Percentiles rank a stretch among this genome's conserved stretches.
Evolutionary conservation across 768 basidiomycete species (phyloP).

Genomic region (Naganishia randhawae): DNA sequence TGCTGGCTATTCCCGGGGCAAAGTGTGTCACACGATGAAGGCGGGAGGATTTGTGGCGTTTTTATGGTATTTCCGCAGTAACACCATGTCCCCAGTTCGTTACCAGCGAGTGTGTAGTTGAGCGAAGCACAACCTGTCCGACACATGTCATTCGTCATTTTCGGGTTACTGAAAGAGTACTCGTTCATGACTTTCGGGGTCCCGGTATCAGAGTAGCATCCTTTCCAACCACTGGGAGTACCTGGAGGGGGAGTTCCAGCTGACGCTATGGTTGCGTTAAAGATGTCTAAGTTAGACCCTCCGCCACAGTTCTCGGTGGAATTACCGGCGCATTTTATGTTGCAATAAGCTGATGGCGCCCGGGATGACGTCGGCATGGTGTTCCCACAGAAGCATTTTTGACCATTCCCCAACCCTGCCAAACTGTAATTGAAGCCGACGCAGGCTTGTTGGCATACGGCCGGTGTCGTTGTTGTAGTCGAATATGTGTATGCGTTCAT

Average conservation of each 20-base stretch:
- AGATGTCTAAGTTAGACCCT: slow-evolving; percentile 29
- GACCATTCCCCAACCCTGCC: slow-evolving; percentile 20
- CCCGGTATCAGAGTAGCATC: slow-evolving; percentile 32
- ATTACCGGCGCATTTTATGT: slow-evolving; percentile 32
- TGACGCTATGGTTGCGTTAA: slow-evolving; percentile 27
- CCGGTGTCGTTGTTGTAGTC: slow-evolving; percentile 27
- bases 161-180: slow-evolving; percentile 27
- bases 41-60: neutral
- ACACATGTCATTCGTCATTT: slow-evolving; percentile 24
- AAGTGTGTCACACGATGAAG: slow-evolving; percentile 1
- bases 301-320: slow-evolving; percentile 35
- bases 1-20: neutral
- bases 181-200: slow-evolving; percentile 30
- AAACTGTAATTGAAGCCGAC: slow-evolving; percentile 31
- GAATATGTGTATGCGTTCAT: slow-evolving; percentile 32
- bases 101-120: slow-evolving; percentile 31
- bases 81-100: slow-evolving; percentile 33
- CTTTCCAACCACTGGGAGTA: slow-evolving; percentile 28
- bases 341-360: slow-evolving; percentile 24
- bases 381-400: slow-evolving; percentile 26
- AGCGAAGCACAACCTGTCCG: slow-evolving; percentile 26
- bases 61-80: slow-evolving; percentile 33
- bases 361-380: slow-evolving; percentile 7
- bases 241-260: slow-evolving; percentile 13
- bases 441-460: slow-evolving; percentile 33